A percentile compares a stretch with the other conserved stretches of the same genome.
Evolutionary conservation across 495 filamentous ascomycete species (phyloP).

Genomic region (Tetracladium setigerum): DNA sequence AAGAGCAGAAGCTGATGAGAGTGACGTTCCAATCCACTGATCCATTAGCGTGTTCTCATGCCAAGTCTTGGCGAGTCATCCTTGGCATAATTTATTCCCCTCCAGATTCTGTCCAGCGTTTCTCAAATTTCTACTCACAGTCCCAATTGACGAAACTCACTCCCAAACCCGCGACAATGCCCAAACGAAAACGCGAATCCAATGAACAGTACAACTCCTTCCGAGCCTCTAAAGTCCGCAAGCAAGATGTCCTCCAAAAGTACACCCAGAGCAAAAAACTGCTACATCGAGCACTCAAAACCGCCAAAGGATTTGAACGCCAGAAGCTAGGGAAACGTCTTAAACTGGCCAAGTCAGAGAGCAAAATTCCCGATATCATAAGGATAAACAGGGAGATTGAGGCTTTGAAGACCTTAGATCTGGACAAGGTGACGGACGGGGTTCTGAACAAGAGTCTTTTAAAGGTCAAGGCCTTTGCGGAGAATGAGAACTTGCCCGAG

Average conservation of each 20-base stretch:
- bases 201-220: constrained; percentile 2
- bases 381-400: constrained; percentile 66
- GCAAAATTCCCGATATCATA: constrained; percentile 29
- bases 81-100: too few species aligned
- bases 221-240: constrained; percentile 1
- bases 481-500: constrained; percentile 34
- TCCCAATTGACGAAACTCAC: not conserved
- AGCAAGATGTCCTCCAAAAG: constrained; percentile 36
- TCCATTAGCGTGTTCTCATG: too few species aligned
- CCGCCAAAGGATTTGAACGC: constrained; percentile 78
- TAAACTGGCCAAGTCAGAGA: constrained; percentile 52
- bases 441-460: constrained; percentile 71
- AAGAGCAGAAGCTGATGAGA: too few species aligned
- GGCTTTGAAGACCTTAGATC: constrained; percentile 71
- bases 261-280: constrained; percentile 50
- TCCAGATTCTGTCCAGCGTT: too few species aligned
- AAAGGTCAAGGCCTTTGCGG: constrained; percentile 62
- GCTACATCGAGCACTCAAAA: constrained; percentile 64
- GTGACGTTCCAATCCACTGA: too few species aligned
- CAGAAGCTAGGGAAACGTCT: constrained; percentile 76
- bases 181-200: constrained; percentile 20
- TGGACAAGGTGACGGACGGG: constrained; percentile 52
- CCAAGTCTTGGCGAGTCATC: too few species aligned
- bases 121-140: not conserved
- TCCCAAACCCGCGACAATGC: constrained; percentile 9